These are phyloP conservation scores for Solanum corneliomulleri DNA, from an alignment of 257 asterid genomes.

Conservation along the genomic window DNA sequence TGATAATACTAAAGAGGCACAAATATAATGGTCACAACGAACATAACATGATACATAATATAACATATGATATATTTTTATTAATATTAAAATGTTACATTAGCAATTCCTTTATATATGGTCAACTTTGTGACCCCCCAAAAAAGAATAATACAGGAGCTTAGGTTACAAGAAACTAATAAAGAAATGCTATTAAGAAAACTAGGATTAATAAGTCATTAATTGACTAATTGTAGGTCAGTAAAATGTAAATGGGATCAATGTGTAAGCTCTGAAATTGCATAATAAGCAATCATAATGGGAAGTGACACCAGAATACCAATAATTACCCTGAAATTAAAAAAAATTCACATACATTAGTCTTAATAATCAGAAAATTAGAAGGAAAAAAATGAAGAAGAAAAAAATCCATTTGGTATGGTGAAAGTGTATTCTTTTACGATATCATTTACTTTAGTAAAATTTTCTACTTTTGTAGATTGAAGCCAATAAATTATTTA, in stretches of 20 bases:
- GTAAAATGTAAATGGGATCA: not conserved
- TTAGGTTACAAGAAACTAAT: not conserved
- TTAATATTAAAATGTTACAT: not conserved
- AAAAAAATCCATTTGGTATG: not conserved
- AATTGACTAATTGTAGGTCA: not conserved
- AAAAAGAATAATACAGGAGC: not conserved
- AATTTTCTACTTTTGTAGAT: too few relatives aligned
- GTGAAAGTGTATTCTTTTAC: not conserved
- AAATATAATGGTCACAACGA: too few relatives aligned
- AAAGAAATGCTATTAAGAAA: not conserved
- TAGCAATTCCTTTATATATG: not conserved
- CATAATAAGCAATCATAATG: conserved; percentile 10
- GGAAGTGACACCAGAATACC: conserved; percentile 17
- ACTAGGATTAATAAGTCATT: not conserved
- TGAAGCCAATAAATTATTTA: not conserved
- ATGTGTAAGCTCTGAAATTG: conserved; percentile 8
- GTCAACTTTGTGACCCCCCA: not conserved
- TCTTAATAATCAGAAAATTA: too few relatives aligned
- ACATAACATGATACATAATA: not conserved
- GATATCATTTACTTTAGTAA: not conserved
- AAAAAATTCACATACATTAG: not conserved
- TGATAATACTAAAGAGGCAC: not conserved
- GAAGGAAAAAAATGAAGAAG: too few relatives aligned
- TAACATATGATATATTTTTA: too few relatives aligned
- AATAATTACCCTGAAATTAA: conserved; percentile 9